Evolutionary conservation across 495 filamentous ascomycete genomes (phyloP).

Genomic region (Ramalina intermedia): DNA sequence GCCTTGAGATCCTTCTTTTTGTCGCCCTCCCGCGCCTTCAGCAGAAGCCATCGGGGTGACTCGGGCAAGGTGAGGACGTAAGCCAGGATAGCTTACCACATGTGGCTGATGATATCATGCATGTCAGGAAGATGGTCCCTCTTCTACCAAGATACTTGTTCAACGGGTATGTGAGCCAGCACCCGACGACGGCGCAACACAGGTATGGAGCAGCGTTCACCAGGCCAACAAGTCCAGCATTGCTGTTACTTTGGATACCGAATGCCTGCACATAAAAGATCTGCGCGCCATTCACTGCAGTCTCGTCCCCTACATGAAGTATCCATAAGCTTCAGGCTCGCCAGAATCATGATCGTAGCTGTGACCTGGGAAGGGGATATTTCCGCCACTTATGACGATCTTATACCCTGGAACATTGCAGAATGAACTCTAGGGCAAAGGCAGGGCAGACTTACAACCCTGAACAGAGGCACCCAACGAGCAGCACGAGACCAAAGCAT

Average conservation of each 20-base stretch:
- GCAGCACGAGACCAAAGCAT: constrained; percentile 27
- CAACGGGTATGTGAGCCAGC: constrained; percentile 41
- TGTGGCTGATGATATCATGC: no score
- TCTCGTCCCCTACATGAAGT: constrained; percentile 57
- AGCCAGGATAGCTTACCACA: no score
- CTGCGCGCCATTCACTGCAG: constrained; percentile 66
- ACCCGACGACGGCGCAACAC: constrained; percentile 30
- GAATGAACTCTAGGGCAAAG: no score
- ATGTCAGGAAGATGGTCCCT: constrained; percentile 43
- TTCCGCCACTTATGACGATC: neutral
- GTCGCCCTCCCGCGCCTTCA: constrained; percentile 22
- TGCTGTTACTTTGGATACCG: constrained; percentile 1
- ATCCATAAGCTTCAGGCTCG: constrained; percentile 10
- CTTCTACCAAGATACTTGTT: constrained; percentile 41
- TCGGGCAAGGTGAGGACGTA: constrained; percentile 50
- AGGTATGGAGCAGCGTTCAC: constrained; percentile 34
- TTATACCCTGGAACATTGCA: neutral
- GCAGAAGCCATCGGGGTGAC: constrained; percentile 53
- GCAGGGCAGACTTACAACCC: no score
- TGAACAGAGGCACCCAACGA: no score
- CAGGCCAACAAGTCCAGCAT: constrained; percentile 21
- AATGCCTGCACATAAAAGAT: constrained; percentile 17
- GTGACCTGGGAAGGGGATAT: no score
- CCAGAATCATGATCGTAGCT: no score
- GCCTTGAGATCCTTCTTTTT: constrained; percentile 31